phyloP scores from a whole-genome alignment of 176 grass and related monocot genomes.

The Paspalum vaginatum region DNA sequence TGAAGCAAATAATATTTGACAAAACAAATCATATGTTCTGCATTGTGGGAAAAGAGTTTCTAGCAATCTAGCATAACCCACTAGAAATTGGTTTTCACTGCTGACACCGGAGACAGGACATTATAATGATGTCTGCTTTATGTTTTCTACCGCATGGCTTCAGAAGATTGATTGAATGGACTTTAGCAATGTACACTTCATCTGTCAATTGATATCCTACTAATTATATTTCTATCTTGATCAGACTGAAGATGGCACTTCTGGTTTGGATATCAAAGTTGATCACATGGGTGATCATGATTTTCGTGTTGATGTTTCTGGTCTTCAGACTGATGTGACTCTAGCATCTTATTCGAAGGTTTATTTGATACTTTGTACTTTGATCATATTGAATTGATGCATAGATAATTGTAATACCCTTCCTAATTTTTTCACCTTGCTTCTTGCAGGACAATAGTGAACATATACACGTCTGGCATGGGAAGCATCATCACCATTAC shows the following conservation, averaged over 20 bases:
- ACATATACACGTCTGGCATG: conserved; percentile 90
- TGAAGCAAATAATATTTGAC: neutral
- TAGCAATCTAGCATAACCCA: neutral
- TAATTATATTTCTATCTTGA: conserved; percentile 37
- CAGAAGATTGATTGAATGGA: conserved; percentile 7
- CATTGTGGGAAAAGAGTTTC: neutral
- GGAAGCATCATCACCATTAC: conserved; percentile 86
- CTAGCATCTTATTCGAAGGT: conserved; percentile 89
- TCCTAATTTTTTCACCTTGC: neutral
- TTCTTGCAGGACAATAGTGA: conserved; percentile 64
- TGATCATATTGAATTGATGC: neutral
- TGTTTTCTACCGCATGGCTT: neutral
- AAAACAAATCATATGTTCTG: neutral
- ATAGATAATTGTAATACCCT: conserved; percentile 2
- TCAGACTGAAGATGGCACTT: conserved; percentile 72
- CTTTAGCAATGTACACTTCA: conserved; percentile 9
- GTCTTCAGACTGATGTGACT: conserved; percentile 77
- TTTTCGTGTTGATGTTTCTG: conserved; percentile 76
- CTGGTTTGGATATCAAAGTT: conserved; percentile 80
- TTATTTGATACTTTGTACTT: conserved; percentile 18
- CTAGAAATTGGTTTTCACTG: neutral
- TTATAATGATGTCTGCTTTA: conserved; percentile 3
- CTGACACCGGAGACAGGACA: neutral
- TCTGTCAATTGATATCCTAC: conserved; percentile 14
- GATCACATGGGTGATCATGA: conserved; percentile 51